A percentile compares a stretch with the other conserved stretches of the same genome.
These are phyloP conservation scores for Erodium maritimum DNA, from an alignment of 345 rosid genomes.

Conservation along the genomic window DNA sequence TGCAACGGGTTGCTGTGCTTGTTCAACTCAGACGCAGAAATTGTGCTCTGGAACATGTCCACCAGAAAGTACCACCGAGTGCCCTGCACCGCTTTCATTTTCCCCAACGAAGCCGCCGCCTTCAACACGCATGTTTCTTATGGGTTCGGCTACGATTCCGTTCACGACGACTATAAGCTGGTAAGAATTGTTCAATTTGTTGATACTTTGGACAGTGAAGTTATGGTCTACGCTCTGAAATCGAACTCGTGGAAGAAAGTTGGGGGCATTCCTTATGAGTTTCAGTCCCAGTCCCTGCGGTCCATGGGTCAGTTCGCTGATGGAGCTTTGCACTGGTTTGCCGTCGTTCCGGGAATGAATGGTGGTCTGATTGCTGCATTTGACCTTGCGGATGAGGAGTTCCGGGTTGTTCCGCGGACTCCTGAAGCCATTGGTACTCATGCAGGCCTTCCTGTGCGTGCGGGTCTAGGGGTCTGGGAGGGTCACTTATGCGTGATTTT, in stretches of 20 bases:
- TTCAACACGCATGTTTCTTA: not conserved
- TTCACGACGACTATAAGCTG: not conserved
- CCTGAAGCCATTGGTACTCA: not conserved
- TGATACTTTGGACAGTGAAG: not conserved
- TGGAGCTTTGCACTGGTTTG: slow-evolving; percentile 13
- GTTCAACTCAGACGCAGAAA: not conserved
- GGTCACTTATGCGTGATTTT: slow-evolving; percentile 9
- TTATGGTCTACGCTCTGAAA: not conserved
- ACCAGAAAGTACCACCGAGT: not conserved
- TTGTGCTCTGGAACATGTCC: not conserved
- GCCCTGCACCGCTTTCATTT: not conserved
- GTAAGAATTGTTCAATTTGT: not conserved
- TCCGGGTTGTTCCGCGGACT: slow-evolving; percentile 5
- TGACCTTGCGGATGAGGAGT: slow-evolving; percentile 9
- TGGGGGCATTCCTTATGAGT: not conserved
- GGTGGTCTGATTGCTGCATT: slow-evolving; percentile 11
- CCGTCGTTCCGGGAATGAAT: slow-evolving; percentile 1
- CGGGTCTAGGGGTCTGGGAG: slow-evolving; percentile 1
- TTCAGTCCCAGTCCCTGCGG: not conserved
- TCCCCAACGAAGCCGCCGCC: no score
- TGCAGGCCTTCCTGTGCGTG: not conserved
- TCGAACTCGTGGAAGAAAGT: slow-evolving; percentile 1
- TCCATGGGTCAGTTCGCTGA: not conserved
- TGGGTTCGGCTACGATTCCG: not conserved
- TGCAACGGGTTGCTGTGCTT: not conserved